phyloP scores from a whole-genome alignment of 352 stramenopile genomes.

The Phytophthora parvispora region DNA sequence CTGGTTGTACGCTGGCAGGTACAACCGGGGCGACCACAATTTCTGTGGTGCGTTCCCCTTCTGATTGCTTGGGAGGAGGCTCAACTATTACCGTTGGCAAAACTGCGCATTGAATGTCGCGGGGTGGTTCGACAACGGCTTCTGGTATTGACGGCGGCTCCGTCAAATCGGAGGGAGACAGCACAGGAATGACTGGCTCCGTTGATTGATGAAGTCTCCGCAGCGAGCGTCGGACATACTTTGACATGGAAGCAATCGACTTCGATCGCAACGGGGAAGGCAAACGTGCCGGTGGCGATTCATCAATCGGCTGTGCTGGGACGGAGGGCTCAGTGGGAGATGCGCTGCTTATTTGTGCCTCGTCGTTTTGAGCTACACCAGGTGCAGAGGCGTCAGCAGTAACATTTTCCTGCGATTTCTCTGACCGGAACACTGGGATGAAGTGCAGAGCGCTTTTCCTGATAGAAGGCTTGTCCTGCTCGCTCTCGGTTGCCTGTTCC shows the following conservation, averaged over 20 bases:
- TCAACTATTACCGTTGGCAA: neutral
- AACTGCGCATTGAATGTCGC: neutral
- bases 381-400: neutral
- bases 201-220: constrained; percentile 4
- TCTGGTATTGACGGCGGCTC: constrained; percentile 13
- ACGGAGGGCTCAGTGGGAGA: neutral
- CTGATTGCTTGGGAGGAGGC: constrained; percentile 17
- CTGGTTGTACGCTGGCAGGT: neutral
- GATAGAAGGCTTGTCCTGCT: constrained; percentile 6
- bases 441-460: constrained; percentile 19
- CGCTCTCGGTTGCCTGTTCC: neutral
- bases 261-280: neutral
- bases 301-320: neutral
- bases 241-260: constrained; percentile 8
- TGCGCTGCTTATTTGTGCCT: neutral
- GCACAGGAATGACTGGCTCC: neutral
- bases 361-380: neutral
- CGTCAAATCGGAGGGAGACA: neutral
- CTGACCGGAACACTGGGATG: constrained; percentile 12
- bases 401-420: constrained; percentile 3
- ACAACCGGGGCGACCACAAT: neutral
- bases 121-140: neutral
- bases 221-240: constrained; percentile 22
- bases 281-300: neutral
- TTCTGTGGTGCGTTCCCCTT: constrained; percentile 36